These are phyloP conservation scores for Medicago lupulina DNA, from an alignment of 306 rosid species.

Conservation along the genomic window DNA sequence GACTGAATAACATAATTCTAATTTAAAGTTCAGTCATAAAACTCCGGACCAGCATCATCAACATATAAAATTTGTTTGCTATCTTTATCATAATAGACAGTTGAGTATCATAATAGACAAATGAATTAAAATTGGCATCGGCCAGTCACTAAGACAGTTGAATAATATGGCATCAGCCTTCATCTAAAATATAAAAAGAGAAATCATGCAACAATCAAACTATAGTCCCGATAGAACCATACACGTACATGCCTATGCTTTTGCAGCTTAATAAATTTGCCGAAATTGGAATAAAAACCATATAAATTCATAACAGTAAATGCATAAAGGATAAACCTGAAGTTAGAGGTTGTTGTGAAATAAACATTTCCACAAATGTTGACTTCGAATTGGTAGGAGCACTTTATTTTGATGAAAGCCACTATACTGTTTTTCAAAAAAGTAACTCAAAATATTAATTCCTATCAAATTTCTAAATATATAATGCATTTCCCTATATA, in stretches of 20 bases:
- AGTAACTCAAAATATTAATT: background rate
- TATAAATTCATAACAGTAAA: conserved; percentile 22
- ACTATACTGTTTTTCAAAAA: conserved; percentile 77
- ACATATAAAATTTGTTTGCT: conserved; percentile 15
- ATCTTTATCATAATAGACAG: conserved; percentile 16
- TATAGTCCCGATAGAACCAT: conserved; percentile 15
- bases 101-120: background rate
- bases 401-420: conserved; percentile 83
- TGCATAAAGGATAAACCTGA: conserved; percentile 65
- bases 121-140: background rate
- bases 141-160: conserved; percentile 25
- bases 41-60: conserved; percentile 26
- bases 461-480: conserved; percentile 34
- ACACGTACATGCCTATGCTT: background rate
- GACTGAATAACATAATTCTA: too few species aligned
- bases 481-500: background rate
- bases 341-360: conserved; percentile 86
- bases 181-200: background rate
- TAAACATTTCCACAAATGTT: conserved; percentile 84
- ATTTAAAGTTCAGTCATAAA: too few species aligned
- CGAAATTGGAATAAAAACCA: conserved; percentile 3
- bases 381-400: conserved; percentile 67
- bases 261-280: conserved; percentile 10
- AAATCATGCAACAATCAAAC: background rate
- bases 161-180: too few species aligned